A percentile compares a stretch with the other conserved stretches of the same genome.
Conservation (phyloP, 352 stramenopile species). For the Phytophthora meadii region DNA sequence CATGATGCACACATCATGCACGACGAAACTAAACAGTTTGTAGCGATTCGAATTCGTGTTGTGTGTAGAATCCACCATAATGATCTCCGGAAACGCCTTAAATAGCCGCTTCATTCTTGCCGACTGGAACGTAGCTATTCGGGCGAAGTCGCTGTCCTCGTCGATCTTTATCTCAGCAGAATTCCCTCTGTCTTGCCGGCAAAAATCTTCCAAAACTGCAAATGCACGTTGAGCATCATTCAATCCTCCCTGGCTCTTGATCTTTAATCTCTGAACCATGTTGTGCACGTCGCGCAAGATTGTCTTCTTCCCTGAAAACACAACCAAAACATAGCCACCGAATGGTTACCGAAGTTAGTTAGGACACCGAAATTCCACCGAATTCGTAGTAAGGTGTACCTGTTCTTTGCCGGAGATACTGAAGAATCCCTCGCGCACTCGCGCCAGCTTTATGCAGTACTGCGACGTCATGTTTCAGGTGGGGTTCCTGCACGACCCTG, state of each 20-base stretch:
- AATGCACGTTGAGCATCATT: conserved; percentile 6
- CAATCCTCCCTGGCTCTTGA: not conserved
- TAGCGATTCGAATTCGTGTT: conserved; percentile 22
- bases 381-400: not conserved
- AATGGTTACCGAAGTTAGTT: not conserved
- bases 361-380: not conserved
- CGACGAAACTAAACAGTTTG: conserved; percentile 25
- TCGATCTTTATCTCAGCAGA: conserved; percentile 1
- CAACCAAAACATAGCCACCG: not conserved
- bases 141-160: not conserved
- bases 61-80: conserved; percentile 17
- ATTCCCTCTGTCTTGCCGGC: not conserved
- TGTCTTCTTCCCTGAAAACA: conserved; percentile 7
- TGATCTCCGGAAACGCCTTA: conserved; percentile 8
- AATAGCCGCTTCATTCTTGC: conserved; percentile 13
- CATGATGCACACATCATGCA: conserved; percentile 18
- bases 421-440: not conserved
- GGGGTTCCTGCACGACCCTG: not conserved
- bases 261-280: conserved; percentile 7
- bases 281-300: conserved; percentile 16
- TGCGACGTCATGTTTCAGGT: not conserved
- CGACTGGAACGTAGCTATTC: conserved; percentile 8
- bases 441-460: conserved; percentile 10
- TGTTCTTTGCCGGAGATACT: not conserved
- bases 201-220: conserved; percentile 12